Evolutionary conservation across 305 asterid species (phyloP), one percentile per base, ranked within the genome.

Genomic region (Coffea humblotiana): DNA sequence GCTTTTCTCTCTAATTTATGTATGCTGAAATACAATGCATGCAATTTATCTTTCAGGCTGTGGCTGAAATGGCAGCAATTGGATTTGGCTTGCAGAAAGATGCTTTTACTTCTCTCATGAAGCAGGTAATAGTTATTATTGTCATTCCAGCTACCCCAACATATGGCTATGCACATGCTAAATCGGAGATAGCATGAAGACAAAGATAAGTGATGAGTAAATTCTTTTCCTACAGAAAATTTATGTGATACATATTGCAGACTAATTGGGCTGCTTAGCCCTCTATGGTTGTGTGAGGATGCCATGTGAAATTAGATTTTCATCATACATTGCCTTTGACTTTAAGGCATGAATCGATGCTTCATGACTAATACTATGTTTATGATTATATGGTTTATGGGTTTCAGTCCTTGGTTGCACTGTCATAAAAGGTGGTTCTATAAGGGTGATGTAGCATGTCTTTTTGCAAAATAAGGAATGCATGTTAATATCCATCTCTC

Each of bases 61-160:
- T 94, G 86, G 97, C 98, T 71, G 98, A 96, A 89, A 92, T 96
- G 98, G 99, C 98, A 48, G 99, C 98, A 6, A 88, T 92, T 78
- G 99, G 99, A 51, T 96, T 96, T 90, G 99, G 97, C 79, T 87
- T 96, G 87, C 86, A 92, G 73, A 94, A 89, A 88, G 98, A 92
- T 84, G 98, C 99, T 66, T 96, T 96, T 84, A 94, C 97, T 84
- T 94, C 98, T 88, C 89, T 92, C 71, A 96, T 96, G 99, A 91
- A 91, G 88, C 97, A 91, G 98, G 99, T 96, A 77, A 76, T 83
- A 79, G 77, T 35, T n/a, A 14, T 64, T 61, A 21, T 37, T 49
- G 27, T 63, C 29, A 45, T 52, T 64, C 32, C 68, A 61, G 78
- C 58, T 58, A 58, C 56, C 48, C 45, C 35, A 9, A 58, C 27